These are phyloP conservation scores for Astragalus glycyphyllos DNA, from an alignment of 306 rosid genomes.

Conservation along the genomic window DNA sequence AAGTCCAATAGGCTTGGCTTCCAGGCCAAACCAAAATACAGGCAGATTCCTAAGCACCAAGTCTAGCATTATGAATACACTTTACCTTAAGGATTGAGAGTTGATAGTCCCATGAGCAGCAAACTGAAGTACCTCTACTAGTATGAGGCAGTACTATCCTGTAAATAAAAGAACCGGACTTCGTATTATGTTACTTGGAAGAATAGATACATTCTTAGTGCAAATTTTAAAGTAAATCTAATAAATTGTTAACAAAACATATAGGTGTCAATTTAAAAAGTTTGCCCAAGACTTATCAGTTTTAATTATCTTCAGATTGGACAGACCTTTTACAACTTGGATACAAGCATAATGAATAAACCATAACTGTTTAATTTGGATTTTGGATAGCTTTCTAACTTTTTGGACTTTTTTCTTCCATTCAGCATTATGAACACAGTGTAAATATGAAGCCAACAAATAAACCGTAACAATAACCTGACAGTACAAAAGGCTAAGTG, in stretches of 20 bases:
- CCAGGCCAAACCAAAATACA: constrained; percentile 9
- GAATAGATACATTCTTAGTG: background rate
- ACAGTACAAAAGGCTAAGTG: constrained; percentile 3
- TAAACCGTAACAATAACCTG: constrained; percentile 24
- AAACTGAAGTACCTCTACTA: background rate
- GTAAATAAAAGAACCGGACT: constrained; percentile 11
- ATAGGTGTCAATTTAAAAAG: background rate
- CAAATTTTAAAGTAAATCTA: constrained; percentile 11
- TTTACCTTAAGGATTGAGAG: background rate
- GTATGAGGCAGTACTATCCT: constrained; percentile 19
- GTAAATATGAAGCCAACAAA: constrained; percentile 30
- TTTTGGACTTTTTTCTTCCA: background rate
- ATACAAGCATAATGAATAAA: constrained; percentile 2
- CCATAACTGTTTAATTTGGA: background rate
- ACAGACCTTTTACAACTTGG: background rate
- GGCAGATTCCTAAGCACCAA: constrained; percentile 1
- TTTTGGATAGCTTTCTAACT: constrained; percentile 25
- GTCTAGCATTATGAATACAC: background rate
- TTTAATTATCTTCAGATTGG: constrained; percentile 5
- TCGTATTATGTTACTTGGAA: background rate
- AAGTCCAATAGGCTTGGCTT: background rate
- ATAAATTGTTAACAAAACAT: background rate
- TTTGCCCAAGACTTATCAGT: background rate
- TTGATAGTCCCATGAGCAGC: constrained; percentile 30
- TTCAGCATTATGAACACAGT: constrained; percentile 12